Evolutionary conservation across 768 basidiomycete genomes (phyloP).

Genomic region (Boletus barrowsii): DNA sequence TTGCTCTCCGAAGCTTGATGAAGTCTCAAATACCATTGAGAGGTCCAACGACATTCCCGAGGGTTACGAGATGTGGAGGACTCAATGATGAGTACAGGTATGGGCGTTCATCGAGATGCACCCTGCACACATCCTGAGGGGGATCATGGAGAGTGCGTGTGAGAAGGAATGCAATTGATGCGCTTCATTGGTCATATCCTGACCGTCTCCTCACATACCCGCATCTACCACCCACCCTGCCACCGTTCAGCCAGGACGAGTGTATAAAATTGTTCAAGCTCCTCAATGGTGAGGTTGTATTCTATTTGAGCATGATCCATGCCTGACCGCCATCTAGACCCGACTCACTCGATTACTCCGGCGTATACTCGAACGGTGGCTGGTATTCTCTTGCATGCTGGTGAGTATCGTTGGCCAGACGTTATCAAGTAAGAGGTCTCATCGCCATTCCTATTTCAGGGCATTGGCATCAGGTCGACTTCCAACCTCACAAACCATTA

Average conservation of each 20-base stretch:
- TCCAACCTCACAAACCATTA: conserved; percentile 65
- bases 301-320: background rate
- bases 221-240: conserved; percentile 40
- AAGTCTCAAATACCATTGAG: conserved; percentile 33
- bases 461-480: conserved; percentile 68
- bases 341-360: conserved; percentile 26
- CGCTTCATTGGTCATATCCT: conserved; percentile 78
- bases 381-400: conserved; percentile 64
- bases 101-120: conserved; percentile 77
- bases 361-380: conserved; percentile 65
- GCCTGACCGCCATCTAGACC: conserved; percentile 9
- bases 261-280: conserved; percentile 70
- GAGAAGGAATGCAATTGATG: conserved; percentile 67
- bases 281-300: conserved; percentile 35
- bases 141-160: conserved; percentile 57
- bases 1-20: conserved; percentile 57
- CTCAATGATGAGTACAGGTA: conserved; percentile 76
- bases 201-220: conserved; percentile 69
- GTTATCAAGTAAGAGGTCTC: background rate
- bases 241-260: conserved; percentile 74
- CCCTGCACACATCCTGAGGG: conserved; percentile 59
- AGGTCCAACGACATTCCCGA: conserved; percentile 32
- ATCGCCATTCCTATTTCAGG: conserved; percentile 32
- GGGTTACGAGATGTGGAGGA: conserved; percentile 70
- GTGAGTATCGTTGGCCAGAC: conserved; percentile 37